Conservation (phyloP, 1,284 basidiomycete genomes). For the Ganoderma boninense region DNA sequence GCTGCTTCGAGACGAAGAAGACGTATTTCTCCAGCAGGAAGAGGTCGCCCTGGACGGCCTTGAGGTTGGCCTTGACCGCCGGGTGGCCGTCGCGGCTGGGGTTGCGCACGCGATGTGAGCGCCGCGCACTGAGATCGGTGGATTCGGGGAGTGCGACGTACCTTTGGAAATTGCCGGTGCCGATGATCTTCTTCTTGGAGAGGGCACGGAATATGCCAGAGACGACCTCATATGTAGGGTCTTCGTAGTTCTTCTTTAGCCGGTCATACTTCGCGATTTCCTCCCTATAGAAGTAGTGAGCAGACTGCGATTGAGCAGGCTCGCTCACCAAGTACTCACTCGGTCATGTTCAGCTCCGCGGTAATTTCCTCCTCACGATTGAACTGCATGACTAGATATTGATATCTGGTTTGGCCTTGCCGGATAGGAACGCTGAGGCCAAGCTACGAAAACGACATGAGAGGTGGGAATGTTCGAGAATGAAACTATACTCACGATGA, state of each 20-base stretch:
- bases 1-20: slow-evolving; percentile 98
- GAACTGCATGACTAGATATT: slow-evolving; percentile 98
- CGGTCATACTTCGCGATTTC: slow-evolving; percentile 82
- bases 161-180: slow-evolving; percentile 88
- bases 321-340: slow-evolving; percentile 59
- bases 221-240: slow-evolving; percentile 95
- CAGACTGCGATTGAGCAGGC: not conserved
- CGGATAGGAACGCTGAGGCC: slow-evolving; percentile 93
- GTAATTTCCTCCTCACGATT: slow-evolving; percentile 97
- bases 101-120: slow-evolving; percentile 1
- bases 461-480: slow-evolving; percentile 2
- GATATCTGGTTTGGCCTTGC: slow-evolving; percentile 98
- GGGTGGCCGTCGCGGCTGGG: slow-evolving; percentile 77
- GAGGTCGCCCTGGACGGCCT: slow-evolving; percentile 96
- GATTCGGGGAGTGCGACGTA: slow-evolving; percentile 38
- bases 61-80: slow-evolving; percentile 96
- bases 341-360: slow-evolving; percentile 92
- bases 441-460: slow-evolving; percentile 57
- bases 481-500: slow-evolving; percentile 72
- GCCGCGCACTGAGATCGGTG: not conserved
- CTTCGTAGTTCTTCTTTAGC: slow-evolving; percentile 91
- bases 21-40: slow-evolving; percentile 99
- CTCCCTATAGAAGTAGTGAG: slow-evolving; percentile 53
- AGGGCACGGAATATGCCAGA: slow-evolving; percentile 94
- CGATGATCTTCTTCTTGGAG: slow-evolving; percentile 91